phyloP scores from a whole-genome alignment of 164 flowering plant species.

The Santalum album region DNA sequence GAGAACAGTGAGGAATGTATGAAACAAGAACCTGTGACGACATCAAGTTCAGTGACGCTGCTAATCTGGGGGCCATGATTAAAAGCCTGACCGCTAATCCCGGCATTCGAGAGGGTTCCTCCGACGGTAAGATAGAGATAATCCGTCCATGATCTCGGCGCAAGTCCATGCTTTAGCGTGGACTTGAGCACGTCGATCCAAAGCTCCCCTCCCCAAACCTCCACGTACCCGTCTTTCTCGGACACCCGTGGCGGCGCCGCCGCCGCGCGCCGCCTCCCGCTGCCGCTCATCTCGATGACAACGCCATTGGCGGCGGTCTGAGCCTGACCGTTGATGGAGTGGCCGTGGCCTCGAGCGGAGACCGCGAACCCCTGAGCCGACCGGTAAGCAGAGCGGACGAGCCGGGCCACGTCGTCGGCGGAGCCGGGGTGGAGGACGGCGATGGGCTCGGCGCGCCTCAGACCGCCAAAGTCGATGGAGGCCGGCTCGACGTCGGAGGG shows the following conservation, averaged over 20 bases:
- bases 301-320: conserved; percentile 52
- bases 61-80: conserved; percentile 92
- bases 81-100: conserved; percentile 96
- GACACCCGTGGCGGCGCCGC: conserved; percentile 14
- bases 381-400: conserved; percentile 40
- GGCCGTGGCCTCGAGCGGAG: conserved; percentile 91
- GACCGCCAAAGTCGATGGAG: conserved; percentile 58
- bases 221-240: conserved; percentile 41
- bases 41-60: conserved; percentile 79
- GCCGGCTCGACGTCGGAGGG: conserved; percentile 40
- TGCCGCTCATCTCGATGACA: conserved; percentile 58
- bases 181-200: conserved; percentile 78
- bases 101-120: conserved; percentile 91
- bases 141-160: conserved; percentile 97
- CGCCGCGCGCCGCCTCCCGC: not conserved
- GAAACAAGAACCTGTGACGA: conserved; percentile 65
- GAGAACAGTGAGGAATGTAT: no score
- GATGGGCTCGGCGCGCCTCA: conserved; percentile 32
- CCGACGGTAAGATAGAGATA: conserved; percentile 88
- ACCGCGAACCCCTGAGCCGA: conserved; percentile 40
- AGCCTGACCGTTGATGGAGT: conserved; percentile 92
- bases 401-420: conserved; percentile 38
- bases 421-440: conserved; percentile 72
- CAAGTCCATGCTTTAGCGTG: conserved; percentile 56
- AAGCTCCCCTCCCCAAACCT: conserved; percentile 93